phyloP scores from a whole-genome alignment of 768 basidiomycete genomes.

The Tremella yokohamensis region DNA sequence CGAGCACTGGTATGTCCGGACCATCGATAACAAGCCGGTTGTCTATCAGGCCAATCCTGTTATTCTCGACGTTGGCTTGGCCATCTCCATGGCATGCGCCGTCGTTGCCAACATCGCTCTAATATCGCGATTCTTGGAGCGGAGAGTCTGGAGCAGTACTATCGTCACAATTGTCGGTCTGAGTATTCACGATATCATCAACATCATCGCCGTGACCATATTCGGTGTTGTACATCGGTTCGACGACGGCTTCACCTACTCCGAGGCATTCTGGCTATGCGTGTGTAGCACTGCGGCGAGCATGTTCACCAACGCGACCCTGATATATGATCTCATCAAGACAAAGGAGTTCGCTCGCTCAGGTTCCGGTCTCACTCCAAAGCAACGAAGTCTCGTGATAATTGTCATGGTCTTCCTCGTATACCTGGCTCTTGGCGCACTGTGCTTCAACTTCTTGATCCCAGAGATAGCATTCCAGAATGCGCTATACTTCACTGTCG shows the following conservation, averaged over 20 bases:
- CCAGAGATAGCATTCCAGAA: slow-evolving; percentile 62
- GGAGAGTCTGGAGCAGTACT: slow-evolving; percentile 62
- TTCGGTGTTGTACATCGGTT: slow-evolving; percentile 65
- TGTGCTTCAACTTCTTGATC: slow-evolving; percentile 58
- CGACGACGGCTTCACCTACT: slow-evolving; percentile 68
- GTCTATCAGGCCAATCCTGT: slow-evolving; percentile 59
- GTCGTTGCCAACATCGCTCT: slow-evolving; percentile 67
- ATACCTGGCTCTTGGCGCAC: slow-evolving; percentile 70
- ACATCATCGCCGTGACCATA: slow-evolving; percentile 59
- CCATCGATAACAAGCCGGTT: slow-evolving; percentile 54
- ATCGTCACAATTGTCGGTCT: slow-evolving; percentile 63
- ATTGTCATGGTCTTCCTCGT: slow-evolving; percentile 69
- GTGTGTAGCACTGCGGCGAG: slow-evolving; percentile 70
- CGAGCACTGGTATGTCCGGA: slow-evolving; percentile 59
- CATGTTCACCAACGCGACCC: slow-evolving; percentile 63
- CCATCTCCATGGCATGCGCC: slow-evolving; percentile 65
- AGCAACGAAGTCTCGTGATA: slow-evolving; percentile 72
- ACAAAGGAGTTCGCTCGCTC: slow-evolving; percentile 64
- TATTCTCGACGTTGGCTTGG: slow-evolving; percentile 62
- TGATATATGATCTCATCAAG: slow-evolving; percentile 61
- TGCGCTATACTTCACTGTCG: slow-evolving; percentile 61
- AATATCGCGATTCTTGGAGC: slow-evolving; percentile 69
- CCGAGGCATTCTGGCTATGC: slow-evolving; percentile 62
- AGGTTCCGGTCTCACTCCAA: slow-evolving; percentile 71
- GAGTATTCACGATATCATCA: slow-evolving; percentile 70